These are phyloP conservation scores for Candida easanensis DNA, from an alignment of 805 yeast genomes.

Conservation along the genomic window DNA sequence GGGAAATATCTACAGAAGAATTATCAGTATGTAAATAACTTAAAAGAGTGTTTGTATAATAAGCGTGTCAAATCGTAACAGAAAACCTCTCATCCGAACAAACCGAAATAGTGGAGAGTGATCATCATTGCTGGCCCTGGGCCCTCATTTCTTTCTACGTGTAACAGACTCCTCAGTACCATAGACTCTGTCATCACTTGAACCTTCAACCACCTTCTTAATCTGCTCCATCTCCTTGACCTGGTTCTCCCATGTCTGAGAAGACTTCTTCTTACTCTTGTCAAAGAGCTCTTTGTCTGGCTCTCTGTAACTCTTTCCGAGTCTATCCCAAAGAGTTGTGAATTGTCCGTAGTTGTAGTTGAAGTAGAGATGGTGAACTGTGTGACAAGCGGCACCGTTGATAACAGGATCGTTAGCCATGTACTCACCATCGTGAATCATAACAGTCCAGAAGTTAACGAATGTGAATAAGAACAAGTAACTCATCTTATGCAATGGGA, in stretches of 20 bases:
- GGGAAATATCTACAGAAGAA: no score
- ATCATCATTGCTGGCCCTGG: not conserved
- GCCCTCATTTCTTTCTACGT: not conserved
- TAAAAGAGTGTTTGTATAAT: not conserved
- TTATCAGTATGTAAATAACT: no score
- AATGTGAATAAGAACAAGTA: constrained; percentile 81
- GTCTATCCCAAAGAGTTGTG: constrained; percentile 96
- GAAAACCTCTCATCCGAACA: not conserved
- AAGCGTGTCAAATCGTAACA: not conserved
- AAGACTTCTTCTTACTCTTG: constrained; percentile 52
- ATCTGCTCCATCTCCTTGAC: constrained; percentile 72
- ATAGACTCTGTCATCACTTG: constrained; percentile 72
- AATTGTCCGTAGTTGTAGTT: constrained; percentile 98
- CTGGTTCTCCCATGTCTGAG: constrained; percentile 68
- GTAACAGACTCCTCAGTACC: constrained; percentile 45
- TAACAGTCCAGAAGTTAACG: constrained; percentile 97
- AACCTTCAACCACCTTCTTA: constrained; percentile 74
- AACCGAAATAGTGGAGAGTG: not conserved
- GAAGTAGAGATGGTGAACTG: constrained; percentile 94
- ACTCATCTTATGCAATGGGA: constrained; percentile 87
- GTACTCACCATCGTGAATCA: constrained; percentile 98
- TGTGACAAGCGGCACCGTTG: constrained; percentile 98
- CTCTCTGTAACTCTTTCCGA: constrained; percentile 88
- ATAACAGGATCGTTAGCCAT: constrained; percentile 89
- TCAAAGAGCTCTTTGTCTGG: constrained; percentile 88